Conservation (phyloP, 176 grass and related monocot genomes). For the Oryza meridionalis region DNA sequence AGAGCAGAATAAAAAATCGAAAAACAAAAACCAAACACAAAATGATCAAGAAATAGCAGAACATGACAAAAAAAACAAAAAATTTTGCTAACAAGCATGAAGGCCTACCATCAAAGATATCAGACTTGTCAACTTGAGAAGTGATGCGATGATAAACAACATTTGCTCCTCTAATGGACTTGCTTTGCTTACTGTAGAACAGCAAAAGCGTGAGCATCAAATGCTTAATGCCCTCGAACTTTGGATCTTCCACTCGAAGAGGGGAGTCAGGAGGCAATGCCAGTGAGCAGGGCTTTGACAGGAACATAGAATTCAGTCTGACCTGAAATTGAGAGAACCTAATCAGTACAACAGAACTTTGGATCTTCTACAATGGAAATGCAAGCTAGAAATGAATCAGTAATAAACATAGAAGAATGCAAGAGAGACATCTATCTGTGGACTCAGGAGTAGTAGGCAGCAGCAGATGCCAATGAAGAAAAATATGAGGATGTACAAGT, state of each 20-base stretch:
- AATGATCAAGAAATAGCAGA: conserved; percentile 9
- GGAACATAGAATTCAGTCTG: conserved; percentile 81
- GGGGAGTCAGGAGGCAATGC: conserved; percentile 82
- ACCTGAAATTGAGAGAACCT: conserved; percentile 55
- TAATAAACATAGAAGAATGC: conserved; percentile 1
- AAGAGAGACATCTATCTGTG: conserved; percentile 8
- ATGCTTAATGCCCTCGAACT: conserved; percentile 66
- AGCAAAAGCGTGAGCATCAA: conserved; percentile 76
- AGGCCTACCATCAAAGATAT: conserved; percentile 86
- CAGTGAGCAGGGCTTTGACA: conserved; percentile 90
- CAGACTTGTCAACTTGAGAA: conserved; percentile 77
- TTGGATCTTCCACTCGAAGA: conserved; percentile 74
- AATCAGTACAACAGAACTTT: conserved; percentile 13
- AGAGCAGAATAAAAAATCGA: background rate
- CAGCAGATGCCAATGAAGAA: background rate
- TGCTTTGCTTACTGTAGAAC: conserved; percentile 99
- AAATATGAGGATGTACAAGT: background rate
- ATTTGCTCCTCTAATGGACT: conserved; percentile 92
- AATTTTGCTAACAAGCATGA: conserved; percentile 31
- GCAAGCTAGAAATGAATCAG: background rate
- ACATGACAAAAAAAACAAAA: conserved; percentile 27
- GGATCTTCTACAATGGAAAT: too few relatives aligned
- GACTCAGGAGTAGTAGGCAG: background rate
- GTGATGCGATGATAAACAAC: conserved; percentile 77
- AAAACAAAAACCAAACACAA: conserved; percentile 26